Conservation (phyloP, 2,329 filamentous ascomycete genomes). For the Aspergillus fijiensis region DNA sequence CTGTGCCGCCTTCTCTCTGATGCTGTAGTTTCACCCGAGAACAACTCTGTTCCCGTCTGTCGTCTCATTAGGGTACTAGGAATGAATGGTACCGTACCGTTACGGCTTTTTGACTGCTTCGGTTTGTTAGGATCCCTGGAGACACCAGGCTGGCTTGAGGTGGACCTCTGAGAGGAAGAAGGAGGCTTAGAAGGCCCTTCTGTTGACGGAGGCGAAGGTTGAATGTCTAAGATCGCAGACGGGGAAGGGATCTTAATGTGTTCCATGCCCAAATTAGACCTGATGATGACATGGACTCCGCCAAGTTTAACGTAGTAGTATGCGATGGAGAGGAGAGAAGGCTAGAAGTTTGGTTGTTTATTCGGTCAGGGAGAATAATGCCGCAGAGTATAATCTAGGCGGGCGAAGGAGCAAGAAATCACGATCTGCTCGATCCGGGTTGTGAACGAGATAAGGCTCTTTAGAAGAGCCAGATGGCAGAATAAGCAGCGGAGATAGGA, state of each 20-base stretch:
- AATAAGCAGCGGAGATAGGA: conserved; percentile 15
- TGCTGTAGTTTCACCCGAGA: conserved; percentile 11
- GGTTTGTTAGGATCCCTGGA: conserved; percentile 50
- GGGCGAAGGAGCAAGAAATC: not conserved
- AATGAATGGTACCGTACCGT: conserved; percentile 55
- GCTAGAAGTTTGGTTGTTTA: not conserved
- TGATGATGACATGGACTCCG: conserved; percentile 14
- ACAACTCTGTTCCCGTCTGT: not conserved
- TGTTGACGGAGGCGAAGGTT: conserved; percentile 25
- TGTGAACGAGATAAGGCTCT: conserved; percentile 17
- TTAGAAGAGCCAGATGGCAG: conserved; percentile 11
- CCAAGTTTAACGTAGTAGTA: not conserved
- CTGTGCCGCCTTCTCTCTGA: conserved; percentile 1
- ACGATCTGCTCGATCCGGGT: not conserved
- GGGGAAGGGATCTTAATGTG: conserved; percentile 61
- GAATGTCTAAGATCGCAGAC: conserved; percentile 51
- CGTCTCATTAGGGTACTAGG: conserved; percentile 11
- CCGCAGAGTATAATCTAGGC: not conserved
- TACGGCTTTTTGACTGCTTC: conserved; percentile 73
- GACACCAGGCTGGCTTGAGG: conserved; percentile 10
- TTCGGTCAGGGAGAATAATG: not conserved
- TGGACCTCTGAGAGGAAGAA: conserved; percentile 25
- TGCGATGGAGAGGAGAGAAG: not conserved
- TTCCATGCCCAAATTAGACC: conserved; percentile 49
- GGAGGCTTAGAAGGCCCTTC: conserved; percentile 28